Evolutionary conservation across 208 protist genomes (phyloP), one percentile per base, ranked within the genome.

Genomic region (Leishmania tarentolae): DNA sequence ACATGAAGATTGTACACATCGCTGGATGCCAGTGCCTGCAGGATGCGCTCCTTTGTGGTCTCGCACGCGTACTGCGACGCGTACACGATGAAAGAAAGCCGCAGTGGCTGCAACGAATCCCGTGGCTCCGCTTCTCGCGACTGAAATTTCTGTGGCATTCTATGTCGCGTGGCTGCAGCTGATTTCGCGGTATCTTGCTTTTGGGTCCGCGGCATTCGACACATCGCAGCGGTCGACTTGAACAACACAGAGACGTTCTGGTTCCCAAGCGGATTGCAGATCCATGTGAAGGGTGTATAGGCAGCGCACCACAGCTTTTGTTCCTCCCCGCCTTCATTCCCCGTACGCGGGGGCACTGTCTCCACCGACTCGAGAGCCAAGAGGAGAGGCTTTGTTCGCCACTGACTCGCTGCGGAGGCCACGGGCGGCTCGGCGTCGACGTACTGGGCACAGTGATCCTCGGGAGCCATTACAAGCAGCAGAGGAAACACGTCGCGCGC

Each of bases 201-300:
- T 13, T 68, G 17, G 0, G 31, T 28, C 47, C 80, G 72, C 3
- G 80, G 72, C 59, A 73, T 42, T 8, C 66, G 74, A n/a, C 57
- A 19, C 13, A 68, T 52, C 3, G 76, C 71, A 1, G 72, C 76
- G 46, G 35, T 31, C 0, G 82, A 66, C n/a, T 70, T 78, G 44
- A 75, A n/a, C 2, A 81, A 28, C 40, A 71, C 65, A 3, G 75
- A 84, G 6, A 50, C 57, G 24, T 74, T 61, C 75, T 76, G 8
- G 57, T 86, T 88, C 8, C 85, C 85, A 0, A 81, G 68, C 17
- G 85, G 83, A 61, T 78, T 83, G n/a, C 74, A 80, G 5, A 89
- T 17, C 86, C 86, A 89, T 35, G 79, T 80, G 72, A 89, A 89
- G 0, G 80, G 61, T 3, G 86, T 80, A 63, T 89, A 89, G 15